Evolutionary conservation across 257 asterid species (phyloP), one percentile per base, ranked within the genome.

Genomic region (Vinca minor): DNA sequence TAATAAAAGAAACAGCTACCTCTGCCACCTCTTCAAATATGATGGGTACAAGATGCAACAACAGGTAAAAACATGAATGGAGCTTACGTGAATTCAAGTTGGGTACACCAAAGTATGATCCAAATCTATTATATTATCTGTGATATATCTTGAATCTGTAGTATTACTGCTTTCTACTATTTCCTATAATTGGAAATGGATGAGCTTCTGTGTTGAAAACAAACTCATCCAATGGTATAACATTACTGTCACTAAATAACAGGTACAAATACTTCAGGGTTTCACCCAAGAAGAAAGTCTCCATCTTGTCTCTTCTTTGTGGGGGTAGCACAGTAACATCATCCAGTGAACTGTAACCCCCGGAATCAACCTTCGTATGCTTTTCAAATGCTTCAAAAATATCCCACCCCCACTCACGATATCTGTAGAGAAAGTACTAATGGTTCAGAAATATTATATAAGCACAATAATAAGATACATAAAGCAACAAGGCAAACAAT

Each of bases 391-490:
- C 93, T 82, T 89, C 94, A 63, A 92, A 92, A 50, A 92, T 92
- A 74, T 83, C 71, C 98, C 98, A 89, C 63, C 95, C 98, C 98
- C 97, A 92, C 45, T 87, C 96, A 5, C 95, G 96, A 65, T 89
- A 92, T 77, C 98, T 92, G 89, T 72, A 80, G 26, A 45, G 50
- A 58, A 36, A 53, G 35, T 14, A 13, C 17, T 12, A 23, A 15
- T 39, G 50, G 36, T 35, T 14, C 58, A 36, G 53, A 3, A n/a
- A 69, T 29, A 36, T 36, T 59, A 2, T 21, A 17, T 5, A 38
- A 28, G 23, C 25, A 25, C 4, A 17, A 54, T 14, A 31, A 0
- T 42, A 5, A 28, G 29, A 23, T 9, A 63, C 17, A 3, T 17
- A 2, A 56, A 52, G 4, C 17, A 9, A 67, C n/a, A n/a, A n/a